phyloP scores from a whole-genome alignment of 495 filamentous ascomycete genomes.

The Aspergillus haitiensis region DNA sequence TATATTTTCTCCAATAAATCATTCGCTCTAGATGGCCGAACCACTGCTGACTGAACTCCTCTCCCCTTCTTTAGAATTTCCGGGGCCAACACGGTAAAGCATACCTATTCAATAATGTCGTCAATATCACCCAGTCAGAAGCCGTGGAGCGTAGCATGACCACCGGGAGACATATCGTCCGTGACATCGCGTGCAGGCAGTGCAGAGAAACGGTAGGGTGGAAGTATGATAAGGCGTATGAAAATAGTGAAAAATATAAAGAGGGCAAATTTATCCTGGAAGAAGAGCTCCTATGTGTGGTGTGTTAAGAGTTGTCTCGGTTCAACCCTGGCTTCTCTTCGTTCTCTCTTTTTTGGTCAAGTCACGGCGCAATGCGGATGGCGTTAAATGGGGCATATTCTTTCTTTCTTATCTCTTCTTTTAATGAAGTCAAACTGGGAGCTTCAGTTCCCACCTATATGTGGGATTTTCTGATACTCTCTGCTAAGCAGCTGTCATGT shows the following conservation, averaged over 20 bases:
- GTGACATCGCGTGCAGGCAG: constrained; percentile 85
- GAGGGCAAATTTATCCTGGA: constrained; percentile 98
- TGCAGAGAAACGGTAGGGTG: constrained; percentile 93
- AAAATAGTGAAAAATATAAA: constrained; percentile 93
- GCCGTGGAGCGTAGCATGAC: constrained; percentile 96
- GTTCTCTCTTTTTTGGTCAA: constrained; percentile 10
- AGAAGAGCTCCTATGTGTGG: constrained; percentile 82
- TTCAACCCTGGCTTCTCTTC: neutral
- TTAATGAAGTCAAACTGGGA: constrained; percentile 1
- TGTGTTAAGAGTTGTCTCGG: constrained; percentile 46
- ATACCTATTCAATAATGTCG: constrained; percentile 91
- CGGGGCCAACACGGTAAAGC: constrained; percentile 98
- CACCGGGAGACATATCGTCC: constrained; percentile 90
- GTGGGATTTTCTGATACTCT: constrained; percentile 4
- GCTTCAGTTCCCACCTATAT: neutral
- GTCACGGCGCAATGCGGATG: constrained; percentile 20
- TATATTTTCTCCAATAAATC: constrained; percentile 10
- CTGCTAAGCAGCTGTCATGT: neutral
- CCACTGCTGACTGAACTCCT: constrained; percentile 18
- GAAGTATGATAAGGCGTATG: constrained; percentile 98
- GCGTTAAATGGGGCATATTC: constrained; percentile 49
- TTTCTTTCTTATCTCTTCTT: constrained; percentile 7
- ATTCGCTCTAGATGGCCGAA: constrained; percentile 10
- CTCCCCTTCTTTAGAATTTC: constrained; percentile 71
- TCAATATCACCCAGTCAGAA: constrained; percentile 80